A percentile compares a stretch with the other conserved stretches of the same genome.
phyloP scores from a whole-genome alignment of 1,139 yeast species.

The Saccharomyces hybrid region DNA sequence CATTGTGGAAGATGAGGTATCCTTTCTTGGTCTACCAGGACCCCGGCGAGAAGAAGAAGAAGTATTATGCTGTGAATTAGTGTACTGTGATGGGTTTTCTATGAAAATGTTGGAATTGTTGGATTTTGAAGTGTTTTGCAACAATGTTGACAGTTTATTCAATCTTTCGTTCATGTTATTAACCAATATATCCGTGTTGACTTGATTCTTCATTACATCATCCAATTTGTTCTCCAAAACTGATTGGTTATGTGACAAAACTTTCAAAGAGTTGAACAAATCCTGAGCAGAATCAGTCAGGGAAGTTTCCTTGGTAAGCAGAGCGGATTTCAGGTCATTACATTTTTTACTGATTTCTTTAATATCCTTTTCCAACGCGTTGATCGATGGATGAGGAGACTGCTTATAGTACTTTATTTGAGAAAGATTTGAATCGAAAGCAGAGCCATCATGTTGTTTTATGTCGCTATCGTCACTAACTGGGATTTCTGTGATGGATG shows the following conservation, averaged over 20 bases:
- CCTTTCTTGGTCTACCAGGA: conserved; percentile 32
- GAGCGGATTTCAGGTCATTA: conserved; percentile 13
- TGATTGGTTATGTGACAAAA: conserved; percentile 29
- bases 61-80: conserved; percentile 3
- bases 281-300: conserved; percentile 17
- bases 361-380: conserved; percentile 4
- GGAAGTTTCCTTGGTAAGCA: conserved; percentile 15
- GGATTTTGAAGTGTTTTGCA: conserved; percentile 1
- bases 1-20: conserved; percentile 8
- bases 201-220: conserved; percentile 31
- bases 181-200: conserved; percentile 30
- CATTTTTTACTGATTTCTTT: conserved; percentile 6
- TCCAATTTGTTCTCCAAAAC: conserved; percentile 31
- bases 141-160: conserved; percentile 10
- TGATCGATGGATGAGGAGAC: neutral
- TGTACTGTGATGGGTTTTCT: neutral
- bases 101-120: neutral
- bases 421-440: neutral
- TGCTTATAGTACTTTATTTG: neutral
- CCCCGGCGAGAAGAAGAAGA: conserved; percentile 19
- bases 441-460: neutral
- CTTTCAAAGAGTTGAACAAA: conserved; percentile 23
- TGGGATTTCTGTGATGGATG: neutral
- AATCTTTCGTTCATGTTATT: conserved; percentile 24
- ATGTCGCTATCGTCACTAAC: neutral